Evolutionary conservation across 345 rosid species (phyloP), one percentile per base, ranked within the genome.

Genomic region (Eucalyptus polyanthemos): DNA sequence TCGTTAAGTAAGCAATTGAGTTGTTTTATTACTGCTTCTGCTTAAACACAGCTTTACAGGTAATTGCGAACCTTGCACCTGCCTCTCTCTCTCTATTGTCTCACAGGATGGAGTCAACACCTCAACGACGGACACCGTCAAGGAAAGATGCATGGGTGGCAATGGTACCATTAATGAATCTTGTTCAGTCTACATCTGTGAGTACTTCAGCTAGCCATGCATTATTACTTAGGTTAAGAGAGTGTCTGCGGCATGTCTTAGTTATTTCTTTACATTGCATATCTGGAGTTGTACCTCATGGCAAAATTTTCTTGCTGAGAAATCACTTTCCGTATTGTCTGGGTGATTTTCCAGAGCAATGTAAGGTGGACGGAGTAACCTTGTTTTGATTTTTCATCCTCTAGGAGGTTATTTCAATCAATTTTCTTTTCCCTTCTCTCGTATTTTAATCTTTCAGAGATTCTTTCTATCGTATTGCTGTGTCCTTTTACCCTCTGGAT

Each of bases 121-220:
- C 92, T 88, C 89, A 93, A 10, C 95, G 92, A 22, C 93, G 93
- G 92, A 95, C 92, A 76, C 45, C 9, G 90, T 94, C 93, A 85
- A 90, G 97, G 94, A 97, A 93, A 93, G 97, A 95, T 60, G 97
- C 98, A 69, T 95, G 93, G 89, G 87, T 88, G 24, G 92, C 91
- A 76, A 95, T 97, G 95, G 92, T 92, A 83, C 96, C 97, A 80
- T 91, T 98, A 62, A 93, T 97, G 98, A 91, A 91, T 88, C 91
- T 93, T 88, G 99, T 96, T 89, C 98, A 93, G 87, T 94, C 93
- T 91, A 98, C 99, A 65, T 97, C 99, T 90, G 99, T 98, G 90
- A 90, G 99, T 96, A 91, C 89, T 86, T 65, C 8, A 67, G 17
- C 49, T 72, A 50, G 45, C 69, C 49, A 45, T 88, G 56, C 65